phyloP scores from a whole-genome alignment of 352 stramenopile genomes.

The Phytopythium litorale region DNA sequence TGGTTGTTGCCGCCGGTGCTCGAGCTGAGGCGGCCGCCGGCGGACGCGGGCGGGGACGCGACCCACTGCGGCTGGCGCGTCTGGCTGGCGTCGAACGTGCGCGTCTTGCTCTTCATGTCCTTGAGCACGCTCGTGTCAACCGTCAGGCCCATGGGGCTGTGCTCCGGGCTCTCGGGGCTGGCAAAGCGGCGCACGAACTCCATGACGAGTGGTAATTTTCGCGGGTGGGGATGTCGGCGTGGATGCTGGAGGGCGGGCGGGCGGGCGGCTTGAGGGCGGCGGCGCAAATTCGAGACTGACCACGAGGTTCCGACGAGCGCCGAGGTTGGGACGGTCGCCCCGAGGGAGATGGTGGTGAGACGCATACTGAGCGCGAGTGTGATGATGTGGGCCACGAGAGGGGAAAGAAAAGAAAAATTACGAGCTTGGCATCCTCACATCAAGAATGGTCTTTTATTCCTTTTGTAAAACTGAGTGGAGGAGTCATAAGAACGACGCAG shows the following conservation, averaged over 20 bases:
- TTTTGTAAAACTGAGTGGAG: neutral
- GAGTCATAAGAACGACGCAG: no score
- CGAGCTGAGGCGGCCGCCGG: neutral
- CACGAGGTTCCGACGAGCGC: slow-evolving; percentile 7
- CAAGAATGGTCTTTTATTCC: neutral
- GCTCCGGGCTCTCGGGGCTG: slow-evolving; percentile 8
- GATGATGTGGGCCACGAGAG: neutral
- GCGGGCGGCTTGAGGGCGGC: slow-evolving; percentile 6
- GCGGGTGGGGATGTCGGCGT: neutral
- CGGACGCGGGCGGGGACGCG: slow-evolving; percentile 1
- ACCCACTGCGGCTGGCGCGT: slow-evolving; percentile 22
- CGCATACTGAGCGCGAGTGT: no score
- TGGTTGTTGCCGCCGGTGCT: neutral
- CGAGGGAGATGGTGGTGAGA: neutral
- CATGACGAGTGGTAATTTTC: slow-evolving; percentile 13
- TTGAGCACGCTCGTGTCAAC: slow-evolving; percentile 52
- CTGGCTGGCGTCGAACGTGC: slow-evolving; percentile 16
- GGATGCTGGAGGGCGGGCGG: neutral
- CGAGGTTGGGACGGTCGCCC: neutral
- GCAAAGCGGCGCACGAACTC: slow-evolving; percentile 37
- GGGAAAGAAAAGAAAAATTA: neutral
- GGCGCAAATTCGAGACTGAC: slow-evolving; percentile 36
- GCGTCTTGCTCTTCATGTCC: slow-evolving; percentile 17
- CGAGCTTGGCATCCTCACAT: neutral
- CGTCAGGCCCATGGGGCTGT: slow-evolving; percentile 16